Conservation (phyloP, 2,329 filamentous ascomycete species). For the Thermoascus crustaceus region DNA sequence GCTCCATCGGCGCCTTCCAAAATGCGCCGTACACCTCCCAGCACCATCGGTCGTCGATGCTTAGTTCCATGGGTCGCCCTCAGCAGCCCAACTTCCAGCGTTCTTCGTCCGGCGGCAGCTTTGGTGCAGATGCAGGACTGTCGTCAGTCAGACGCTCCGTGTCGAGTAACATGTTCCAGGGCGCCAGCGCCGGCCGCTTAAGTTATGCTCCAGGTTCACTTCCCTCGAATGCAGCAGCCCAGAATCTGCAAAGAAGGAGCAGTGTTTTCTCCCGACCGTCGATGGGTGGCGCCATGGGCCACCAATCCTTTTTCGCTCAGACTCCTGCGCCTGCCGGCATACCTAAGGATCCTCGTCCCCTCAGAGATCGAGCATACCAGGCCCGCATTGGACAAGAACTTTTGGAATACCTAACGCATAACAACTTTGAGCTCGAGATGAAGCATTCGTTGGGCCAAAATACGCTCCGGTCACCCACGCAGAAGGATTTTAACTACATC, state of each 20-base stretch:
- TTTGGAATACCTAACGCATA: slow-evolving; percentile 80
- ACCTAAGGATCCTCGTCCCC: slow-evolving; percentile 74
- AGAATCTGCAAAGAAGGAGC: slow-evolving; percentile 59
- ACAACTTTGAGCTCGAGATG: slow-evolving; percentile 98
- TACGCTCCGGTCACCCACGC: slow-evolving; percentile 84
- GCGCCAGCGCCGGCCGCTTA: slow-evolving; percentile 56
- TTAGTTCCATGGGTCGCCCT: slow-evolving; percentile 73
- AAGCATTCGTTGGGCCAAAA: slow-evolving; percentile 89
- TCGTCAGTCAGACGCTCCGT: slow-evolving; percentile 77
- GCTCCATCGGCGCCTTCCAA: slow-evolving; percentile 61
- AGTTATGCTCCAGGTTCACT: slow-evolving; percentile 56
- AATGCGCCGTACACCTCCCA: slow-evolving; percentile 57
- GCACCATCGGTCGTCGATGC: slow-evolving; percentile 79
- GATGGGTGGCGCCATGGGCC: slow-evolving; percentile 56
- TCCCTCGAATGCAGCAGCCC: slow-evolving; percentile 46
- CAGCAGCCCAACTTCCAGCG: slow-evolving; percentile 82
- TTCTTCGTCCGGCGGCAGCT: slow-evolving; percentile 64
- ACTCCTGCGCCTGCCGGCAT: slow-evolving; percentile 73
- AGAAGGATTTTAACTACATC: slow-evolving; percentile 97
- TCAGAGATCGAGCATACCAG: slow-evolving; percentile 74
- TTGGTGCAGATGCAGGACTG: slow-evolving; percentile 69
- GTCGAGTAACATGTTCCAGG: slow-evolving; percentile 57
- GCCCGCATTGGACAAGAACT: slow-evolving; percentile 79
- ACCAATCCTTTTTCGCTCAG: slow-evolving; percentile 93
- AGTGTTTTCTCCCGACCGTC: slow-evolving; percentile 76